Percentiles rank a stretch among this genome's conserved stretches.
Conservation (phyloP, 768 basidiomycete species). For the Dictyophora rubrovolvata region DNA sequence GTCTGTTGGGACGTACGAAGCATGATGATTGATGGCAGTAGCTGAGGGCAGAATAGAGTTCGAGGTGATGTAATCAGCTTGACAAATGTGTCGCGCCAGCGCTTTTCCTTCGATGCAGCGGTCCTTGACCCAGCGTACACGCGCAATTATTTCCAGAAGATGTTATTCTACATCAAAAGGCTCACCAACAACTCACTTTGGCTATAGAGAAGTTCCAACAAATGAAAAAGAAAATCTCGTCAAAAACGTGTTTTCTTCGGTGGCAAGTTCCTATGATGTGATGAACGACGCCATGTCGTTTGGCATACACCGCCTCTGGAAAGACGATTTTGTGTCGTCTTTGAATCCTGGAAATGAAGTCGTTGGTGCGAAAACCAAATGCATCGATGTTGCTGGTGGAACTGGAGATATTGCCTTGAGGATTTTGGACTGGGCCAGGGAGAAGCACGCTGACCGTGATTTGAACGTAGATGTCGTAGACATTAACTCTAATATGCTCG, state of each 20-base stretch:
- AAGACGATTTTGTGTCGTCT: conserved; percentile 73
- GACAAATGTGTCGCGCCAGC: background rate
- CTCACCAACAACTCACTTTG: conserved; percentile 70
- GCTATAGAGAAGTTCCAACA: conserved; percentile 82
- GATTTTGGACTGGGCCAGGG: conserved; percentile 83
- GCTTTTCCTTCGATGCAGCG: background rate
- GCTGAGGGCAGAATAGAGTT: too few species aligned
- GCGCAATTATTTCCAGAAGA: background rate
- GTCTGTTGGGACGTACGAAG: too few species aligned
- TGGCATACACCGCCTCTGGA: conserved; percentile 95
- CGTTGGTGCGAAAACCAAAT: conserved; percentile 51
- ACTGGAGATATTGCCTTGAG: conserved; percentile 96
- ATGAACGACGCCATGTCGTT: conserved; percentile 99
- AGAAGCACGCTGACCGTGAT: conserved; percentile 83
- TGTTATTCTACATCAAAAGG: background rate
- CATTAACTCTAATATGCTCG: conserved; percentile 92
- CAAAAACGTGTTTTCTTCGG: conserved; percentile 88
- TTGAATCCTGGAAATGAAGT: conserved; percentile 62
- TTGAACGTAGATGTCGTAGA: conserved; percentile 85
- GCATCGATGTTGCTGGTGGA: conserved; percentile 94
- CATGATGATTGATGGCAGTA: too few species aligned
- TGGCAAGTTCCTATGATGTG: conserved; percentile 89
- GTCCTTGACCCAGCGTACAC: background rate
- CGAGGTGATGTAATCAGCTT: background rate
- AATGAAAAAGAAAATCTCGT: conserved; percentile 84